phyloP scores from a whole-genome alignment of 345 rosid species.

The Anastatica hierochuntica region DNA sequence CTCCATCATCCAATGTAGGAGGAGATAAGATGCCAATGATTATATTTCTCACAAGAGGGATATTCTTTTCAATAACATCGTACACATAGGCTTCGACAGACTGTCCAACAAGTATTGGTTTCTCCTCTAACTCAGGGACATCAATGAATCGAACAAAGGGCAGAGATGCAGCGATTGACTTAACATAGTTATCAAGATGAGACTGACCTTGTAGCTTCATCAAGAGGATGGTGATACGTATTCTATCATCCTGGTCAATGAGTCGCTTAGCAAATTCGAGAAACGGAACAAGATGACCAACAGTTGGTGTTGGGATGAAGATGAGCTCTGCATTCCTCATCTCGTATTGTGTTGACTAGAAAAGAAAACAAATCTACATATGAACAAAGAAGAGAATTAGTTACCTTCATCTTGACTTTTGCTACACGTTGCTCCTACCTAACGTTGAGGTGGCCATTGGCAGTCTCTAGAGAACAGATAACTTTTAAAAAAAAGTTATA shows the following conservation, averaged over 20 bases:
- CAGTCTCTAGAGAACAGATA: not conserved
- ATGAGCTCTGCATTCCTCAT: constrained; percentile 21
- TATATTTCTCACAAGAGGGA: constrained; percentile 20
- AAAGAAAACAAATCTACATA: too few relatives aligned
- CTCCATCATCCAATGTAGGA: constrained; percentile 13
- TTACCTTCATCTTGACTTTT: not conserved
- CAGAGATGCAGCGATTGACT: constrained; percentile 17
- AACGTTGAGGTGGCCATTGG: constrained; percentile 12
- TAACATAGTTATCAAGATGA: constrained; percentile 17
- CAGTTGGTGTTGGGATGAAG: constrained; percentile 21
- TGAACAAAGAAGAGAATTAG: constrained; percentile 1
- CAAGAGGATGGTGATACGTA: constrained; percentile 27
- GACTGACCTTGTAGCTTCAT: constrained; percentile 26
- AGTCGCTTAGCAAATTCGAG: constrained; percentile 40
- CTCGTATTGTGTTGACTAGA: not conserved
- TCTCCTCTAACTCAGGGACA: constrained; percentile 24
- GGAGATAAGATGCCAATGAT: constrained; percentile 14
- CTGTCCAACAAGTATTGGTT: not conserved
- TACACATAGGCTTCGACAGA: constrained; percentile 18
- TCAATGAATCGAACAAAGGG: constrained; percentile 20
- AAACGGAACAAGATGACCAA: constrained; percentile 41
- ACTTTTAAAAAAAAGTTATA: not conserved
- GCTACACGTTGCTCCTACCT: not conserved
- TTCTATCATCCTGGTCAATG: constrained; percentile 27
- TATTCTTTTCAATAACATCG: constrained; percentile 1